Evolutionary conservation across 441 rosid species (phyloP).

Genomic region (Syzygium syzygioides): DNA sequence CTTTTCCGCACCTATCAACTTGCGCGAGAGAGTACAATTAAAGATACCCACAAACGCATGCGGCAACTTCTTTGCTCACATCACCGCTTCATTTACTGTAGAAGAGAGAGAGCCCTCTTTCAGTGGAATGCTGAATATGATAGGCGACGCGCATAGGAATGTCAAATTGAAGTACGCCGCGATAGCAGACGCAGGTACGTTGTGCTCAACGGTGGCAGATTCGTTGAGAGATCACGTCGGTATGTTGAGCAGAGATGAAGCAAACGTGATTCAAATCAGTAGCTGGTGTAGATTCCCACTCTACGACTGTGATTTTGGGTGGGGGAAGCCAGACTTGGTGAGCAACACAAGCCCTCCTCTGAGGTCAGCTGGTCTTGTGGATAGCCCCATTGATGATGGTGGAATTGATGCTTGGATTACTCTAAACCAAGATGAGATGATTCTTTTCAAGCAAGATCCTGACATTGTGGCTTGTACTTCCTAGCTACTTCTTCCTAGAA

Average conservation of each 20-base stretch:
- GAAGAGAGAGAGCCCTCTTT: not conserved
- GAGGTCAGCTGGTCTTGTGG: constrained; percentile 10
- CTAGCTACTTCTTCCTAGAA: not conserved
- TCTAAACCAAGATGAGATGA: not conserved
- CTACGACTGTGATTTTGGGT: constrained; percentile 17
- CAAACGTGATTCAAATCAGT: not conserved
- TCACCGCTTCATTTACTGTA: not conserved
- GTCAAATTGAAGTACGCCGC: not conserved
- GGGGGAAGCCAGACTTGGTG: constrained; percentile 17
- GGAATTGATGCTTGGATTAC: not conserved
- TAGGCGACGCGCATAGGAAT: not conserved
- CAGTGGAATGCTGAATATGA: not conserved
- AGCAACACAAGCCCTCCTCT: not conserved
- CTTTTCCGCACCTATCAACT: not conserved
- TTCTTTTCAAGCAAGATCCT: not conserved
- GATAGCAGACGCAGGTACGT: not conserved
- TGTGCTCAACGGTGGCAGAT: not conserved
- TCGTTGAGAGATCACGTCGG: not conserved
- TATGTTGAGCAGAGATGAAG: not conserved
- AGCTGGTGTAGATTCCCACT: not conserved
- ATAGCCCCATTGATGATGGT: constrained; percentile 15
- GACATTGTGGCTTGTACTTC: not conserved
- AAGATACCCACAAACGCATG: constrained; percentile 3
- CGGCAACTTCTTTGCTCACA: constrained; percentile 11
- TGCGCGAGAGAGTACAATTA: constrained; percentile 7